Conservation (phyloP, 768 basidiomycete species). For the Hortiboletus flavorubellus region DNA sequence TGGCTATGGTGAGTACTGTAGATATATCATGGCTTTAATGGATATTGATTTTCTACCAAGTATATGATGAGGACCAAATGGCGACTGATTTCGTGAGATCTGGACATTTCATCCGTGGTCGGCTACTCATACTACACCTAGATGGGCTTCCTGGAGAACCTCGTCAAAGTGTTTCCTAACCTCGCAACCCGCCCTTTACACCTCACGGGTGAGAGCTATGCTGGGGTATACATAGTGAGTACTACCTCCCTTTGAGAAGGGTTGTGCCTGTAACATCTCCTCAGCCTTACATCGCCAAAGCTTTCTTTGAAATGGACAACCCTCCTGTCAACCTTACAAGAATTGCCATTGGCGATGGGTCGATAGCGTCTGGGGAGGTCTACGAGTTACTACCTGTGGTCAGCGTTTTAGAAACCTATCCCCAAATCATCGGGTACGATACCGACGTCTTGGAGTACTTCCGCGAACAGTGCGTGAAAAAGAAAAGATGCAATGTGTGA, state of each 20-base stretch:
- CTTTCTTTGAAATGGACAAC: slow-evolving; percentile 58
- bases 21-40: not conserved
- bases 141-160: slow-evolving; percentile 70
- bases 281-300: slow-evolving; percentile 73
- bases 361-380: slow-evolving; percentile 48
- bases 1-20: slow-evolving; percentile 51
- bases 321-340: slow-evolving; percentile 68
- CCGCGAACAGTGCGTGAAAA: slow-evolving; percentile 53
- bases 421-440: slow-evolving; percentile 74
- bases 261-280: not conserved
- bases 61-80: slow-evolving; percentile 64
- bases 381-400: slow-evolving; percentile 58
- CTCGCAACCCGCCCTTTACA: slow-evolving; percentile 64
- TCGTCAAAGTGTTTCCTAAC: slow-evolving; percentile 72
- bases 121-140: slow-evolving; percentile 24
- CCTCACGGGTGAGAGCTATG: slow-evolving; percentile 72
- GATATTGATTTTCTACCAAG: slow-evolving; percentile 28
- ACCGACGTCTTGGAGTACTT: slow-evolving; percentile 64
- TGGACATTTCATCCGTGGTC: not conserved
- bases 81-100: slow-evolving; percentile 45
- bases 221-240: slow-evolving; percentile 67
- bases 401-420: slow-evolving; percentile 64
- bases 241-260: not conserved
- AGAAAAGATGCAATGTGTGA: not conserved
- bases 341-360: slow-evolving; percentile 69